Conservation (phyloP, 441 rosid species). For the Brassica hybrid region DNA sequence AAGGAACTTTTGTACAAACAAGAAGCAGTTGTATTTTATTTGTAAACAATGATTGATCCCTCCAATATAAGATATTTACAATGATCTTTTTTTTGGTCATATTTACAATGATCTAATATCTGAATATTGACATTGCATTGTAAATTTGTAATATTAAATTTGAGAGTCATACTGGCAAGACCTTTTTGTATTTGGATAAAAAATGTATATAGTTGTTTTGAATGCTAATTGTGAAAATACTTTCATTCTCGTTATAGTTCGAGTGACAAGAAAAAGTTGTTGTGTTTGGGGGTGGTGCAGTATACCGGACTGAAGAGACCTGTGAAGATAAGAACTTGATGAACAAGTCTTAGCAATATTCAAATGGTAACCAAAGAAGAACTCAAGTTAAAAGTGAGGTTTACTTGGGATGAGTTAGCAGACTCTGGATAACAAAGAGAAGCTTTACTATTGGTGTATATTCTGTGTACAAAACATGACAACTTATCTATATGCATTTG, state of each 20-base stretch:
- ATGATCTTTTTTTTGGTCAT: background rate
- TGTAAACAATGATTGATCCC: conserved; percentile 9
- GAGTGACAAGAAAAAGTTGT: too few species aligned
- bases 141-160: too few species aligned
- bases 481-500: background rate
- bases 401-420: background rate
- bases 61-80: background rate
- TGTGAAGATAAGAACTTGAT: background rate
- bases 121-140: too few species aligned
- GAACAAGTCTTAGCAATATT: background rate
- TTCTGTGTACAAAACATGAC: background rate
- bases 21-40: conserved; percentile 11
- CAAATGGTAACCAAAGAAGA: background rate
- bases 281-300: too few species aligned
- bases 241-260: too few species aligned
- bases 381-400: background rate
- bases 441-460: background rate
- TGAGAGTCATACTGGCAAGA: too few species aligned
- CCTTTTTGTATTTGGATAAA: too few species aligned
- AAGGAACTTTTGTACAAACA: conserved; percentile 30
- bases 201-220: too few species aligned
- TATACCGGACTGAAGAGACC: too few species aligned
- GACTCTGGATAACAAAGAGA: background rate
- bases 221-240: too few species aligned
- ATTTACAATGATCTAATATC: background rate